Conservation (phyloP, 495 filamentous ascomycete species). For the Aspergillus nidulans region DNA sequence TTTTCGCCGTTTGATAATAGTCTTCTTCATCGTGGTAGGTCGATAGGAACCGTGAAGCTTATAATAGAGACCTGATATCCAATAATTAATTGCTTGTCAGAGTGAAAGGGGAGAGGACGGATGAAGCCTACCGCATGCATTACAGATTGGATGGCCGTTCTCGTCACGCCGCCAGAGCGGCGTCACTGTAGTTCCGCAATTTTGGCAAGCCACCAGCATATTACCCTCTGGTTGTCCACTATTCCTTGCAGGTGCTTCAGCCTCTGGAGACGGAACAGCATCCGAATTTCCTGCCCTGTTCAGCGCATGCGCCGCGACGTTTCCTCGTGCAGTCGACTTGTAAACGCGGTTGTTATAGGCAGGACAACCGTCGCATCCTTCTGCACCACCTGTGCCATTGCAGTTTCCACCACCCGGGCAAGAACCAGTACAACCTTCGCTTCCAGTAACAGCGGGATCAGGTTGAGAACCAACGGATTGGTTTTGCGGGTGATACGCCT, state of each 20-base stretch:
- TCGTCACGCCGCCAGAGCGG: constrained; percentile 95
- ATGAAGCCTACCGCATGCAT: constrained; percentile 83
- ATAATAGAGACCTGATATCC: constrained; percentile 78
- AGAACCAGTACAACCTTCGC: constrained; percentile 40
- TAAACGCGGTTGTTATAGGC: constrained; percentile 96
- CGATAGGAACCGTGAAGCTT: constrained; percentile 93
- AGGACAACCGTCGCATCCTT: constrained; percentile 92
- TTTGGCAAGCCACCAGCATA: constrained; percentile 89
- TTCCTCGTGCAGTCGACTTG: constrained; percentile 58
- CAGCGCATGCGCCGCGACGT: constrained; percentile 29
- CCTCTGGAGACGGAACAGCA: constrained; percentile 22
- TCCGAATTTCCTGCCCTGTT: constrained; percentile 23
- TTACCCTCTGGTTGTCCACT: constrained; percentile 49
- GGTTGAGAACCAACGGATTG: constrained; percentile 7
- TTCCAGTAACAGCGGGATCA: constrained; percentile 24
- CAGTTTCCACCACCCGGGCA: constrained; percentile 94
- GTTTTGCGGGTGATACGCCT: constrained; percentile 14
- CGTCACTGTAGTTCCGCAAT: constrained; percentile 95
- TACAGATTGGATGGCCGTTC: constrained; percentile 94
- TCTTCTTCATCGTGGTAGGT: constrained; percentile 95
- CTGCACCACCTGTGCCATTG: constrained; percentile 95
- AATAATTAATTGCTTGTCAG: constrained; percentile 10
- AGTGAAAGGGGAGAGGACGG: not conserved
- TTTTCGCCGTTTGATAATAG: constrained; percentile 92
- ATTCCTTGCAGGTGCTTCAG: constrained; percentile 21